Conservation (phyloP, 345 rosid species). For the Heritiera fomes region DNA sequence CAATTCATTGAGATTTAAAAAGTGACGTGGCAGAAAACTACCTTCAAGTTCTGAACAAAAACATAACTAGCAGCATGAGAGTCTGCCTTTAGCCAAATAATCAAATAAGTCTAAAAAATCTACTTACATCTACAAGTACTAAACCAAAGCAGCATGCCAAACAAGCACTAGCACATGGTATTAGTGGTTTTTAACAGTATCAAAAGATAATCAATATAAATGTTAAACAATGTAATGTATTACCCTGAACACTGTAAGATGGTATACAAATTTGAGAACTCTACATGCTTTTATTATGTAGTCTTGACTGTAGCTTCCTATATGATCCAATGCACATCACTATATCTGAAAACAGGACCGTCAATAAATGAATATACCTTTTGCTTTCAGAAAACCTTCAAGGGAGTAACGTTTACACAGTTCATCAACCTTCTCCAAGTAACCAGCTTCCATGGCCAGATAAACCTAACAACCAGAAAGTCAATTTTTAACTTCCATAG, state of each 20-base stretch:
- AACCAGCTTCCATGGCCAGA: constrained; percentile 99
- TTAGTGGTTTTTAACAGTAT: constrained; percentile 29
- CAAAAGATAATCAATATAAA: constrained; percentile 16
- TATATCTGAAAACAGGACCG: neutral
- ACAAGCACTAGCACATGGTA: neutral
- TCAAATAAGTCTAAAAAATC: constrained; percentile 1
- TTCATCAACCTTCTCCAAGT: constrained; percentile 89
- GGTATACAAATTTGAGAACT: neutral
- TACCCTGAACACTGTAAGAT: neutral
- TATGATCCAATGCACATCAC: neutral
- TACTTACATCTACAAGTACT: neutral
- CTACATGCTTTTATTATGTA: neutral
- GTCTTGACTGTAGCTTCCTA: neutral
- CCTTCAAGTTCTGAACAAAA: constrained; percentile 57
- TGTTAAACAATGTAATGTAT: constrained; percentile 6
- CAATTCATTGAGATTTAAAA: constrained; percentile 65
- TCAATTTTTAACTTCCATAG: neutral
- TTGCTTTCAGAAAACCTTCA: constrained; percentile 62
- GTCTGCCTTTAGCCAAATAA: constrained; percentile 1
- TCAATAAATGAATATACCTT: constrained; percentile 36
- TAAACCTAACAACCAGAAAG: constrained; percentile 55
- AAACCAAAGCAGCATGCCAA: neutral
- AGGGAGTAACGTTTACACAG: constrained; percentile 77
- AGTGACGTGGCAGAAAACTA: constrained; percentile 40
- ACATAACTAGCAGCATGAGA: constrained; percentile 18